A percentile compares a stretch with the other conserved stretches of the same genome.
phyloP scores from a whole-genome alignment of 2,329 filamentous ascomycete genomes.

The Trichoderma arundinaceum region DNA sequence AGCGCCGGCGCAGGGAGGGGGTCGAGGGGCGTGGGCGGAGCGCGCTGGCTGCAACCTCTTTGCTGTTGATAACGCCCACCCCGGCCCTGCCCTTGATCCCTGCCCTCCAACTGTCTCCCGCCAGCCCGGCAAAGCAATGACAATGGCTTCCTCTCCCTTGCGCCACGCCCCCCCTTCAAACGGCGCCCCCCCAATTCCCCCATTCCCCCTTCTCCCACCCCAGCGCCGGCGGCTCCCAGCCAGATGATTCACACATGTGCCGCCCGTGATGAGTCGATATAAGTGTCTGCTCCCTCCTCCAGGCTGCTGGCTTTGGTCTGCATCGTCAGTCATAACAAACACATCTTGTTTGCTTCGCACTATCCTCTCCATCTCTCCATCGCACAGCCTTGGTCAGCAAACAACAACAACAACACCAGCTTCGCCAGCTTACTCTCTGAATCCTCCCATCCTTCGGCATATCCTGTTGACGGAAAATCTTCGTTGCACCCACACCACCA shows the following conservation, averaged over 20 bases:
- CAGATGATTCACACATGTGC: constrained; percentile 36
- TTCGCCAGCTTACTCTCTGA: not conserved
- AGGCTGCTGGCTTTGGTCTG: constrained; percentile 24
- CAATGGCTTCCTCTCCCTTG: constrained; percentile 7
- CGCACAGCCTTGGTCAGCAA: not conserved
- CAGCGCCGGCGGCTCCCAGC: constrained; percentile 27
- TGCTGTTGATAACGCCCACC: constrained; percentile 28
- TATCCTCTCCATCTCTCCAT: not conserved
- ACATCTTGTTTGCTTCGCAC: constrained; percentile 2
- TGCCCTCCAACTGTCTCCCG: too few relatives aligned
- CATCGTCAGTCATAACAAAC: constrained; percentile 25
- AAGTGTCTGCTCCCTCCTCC: constrained; percentile 33
- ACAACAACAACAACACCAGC: not conserved
- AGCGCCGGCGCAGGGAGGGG: not conserved
- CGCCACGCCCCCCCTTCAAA: constrained; percentile 24
- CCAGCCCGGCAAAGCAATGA: constrained; percentile 26
- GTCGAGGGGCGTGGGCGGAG: constrained; percentile 12
- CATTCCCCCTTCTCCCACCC: constrained; percentile 28
- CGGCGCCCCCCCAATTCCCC: constrained; percentile 14
- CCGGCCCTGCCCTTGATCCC: too few relatives aligned
- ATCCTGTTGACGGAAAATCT: constrained; percentile 6
- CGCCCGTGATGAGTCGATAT: constrained; percentile 34
- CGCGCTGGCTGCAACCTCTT: constrained; percentile 26
- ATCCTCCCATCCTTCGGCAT: constrained; percentile 8
- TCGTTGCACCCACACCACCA: constrained; percentile 15